Evolutionary conservation across 1,284 basidiomycete genomes (phyloP).

Genomic region (Sphagnurus paluster): DNA sequence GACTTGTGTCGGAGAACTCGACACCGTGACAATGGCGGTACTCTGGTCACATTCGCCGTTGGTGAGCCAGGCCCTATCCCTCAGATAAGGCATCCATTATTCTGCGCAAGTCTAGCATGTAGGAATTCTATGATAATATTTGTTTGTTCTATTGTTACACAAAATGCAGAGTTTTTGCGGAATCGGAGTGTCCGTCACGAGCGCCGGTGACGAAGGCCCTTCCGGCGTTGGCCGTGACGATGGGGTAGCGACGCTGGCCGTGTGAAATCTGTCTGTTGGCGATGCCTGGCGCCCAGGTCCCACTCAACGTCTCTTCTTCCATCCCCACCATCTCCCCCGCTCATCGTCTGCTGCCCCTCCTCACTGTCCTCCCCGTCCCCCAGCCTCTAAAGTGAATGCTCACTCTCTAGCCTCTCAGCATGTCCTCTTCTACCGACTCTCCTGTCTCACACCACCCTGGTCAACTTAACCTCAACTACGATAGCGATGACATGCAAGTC

Average conservation of each 20-base stretch:
- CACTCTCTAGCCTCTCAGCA: constrained; percentile 21
- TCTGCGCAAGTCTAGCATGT: no score
- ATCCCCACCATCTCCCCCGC: constrained; percentile 36
- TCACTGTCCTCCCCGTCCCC: constrained; percentile 21
- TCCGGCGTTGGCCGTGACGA: constrained; percentile 69
- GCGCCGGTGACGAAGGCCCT: constrained; percentile 65
- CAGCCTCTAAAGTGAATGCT: constrained; percentile 16
- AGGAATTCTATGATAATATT: background rate
- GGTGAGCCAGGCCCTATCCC: background rate
- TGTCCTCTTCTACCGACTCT: constrained; percentile 26
- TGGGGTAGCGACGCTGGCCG: constrained; percentile 67
- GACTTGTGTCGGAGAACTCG: constrained; percentile 11
- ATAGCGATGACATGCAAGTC: constrained; percentile 48
- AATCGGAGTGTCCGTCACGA: constrained; percentile 49
- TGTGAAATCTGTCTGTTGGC: constrained; percentile 67
- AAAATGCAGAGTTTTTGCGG: constrained; percentile 23
- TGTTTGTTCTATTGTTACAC: background rate
- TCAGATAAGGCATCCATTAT: no score
- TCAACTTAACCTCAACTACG: constrained; percentile 43
- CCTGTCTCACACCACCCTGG: constrained; percentile 25
- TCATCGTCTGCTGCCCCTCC: constrained; percentile 28
- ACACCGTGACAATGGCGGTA: constrained; percentile 13
- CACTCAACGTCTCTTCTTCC: constrained; percentile 36
- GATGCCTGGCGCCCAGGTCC: constrained; percentile 53
- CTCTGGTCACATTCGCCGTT: constrained; percentile 8